Evolutionary conservation across 805 yeast genomes (phyloP), one percentile per base, ranked within the genome.

Genomic region (Hanseniaspora clermontiae): DNA sequence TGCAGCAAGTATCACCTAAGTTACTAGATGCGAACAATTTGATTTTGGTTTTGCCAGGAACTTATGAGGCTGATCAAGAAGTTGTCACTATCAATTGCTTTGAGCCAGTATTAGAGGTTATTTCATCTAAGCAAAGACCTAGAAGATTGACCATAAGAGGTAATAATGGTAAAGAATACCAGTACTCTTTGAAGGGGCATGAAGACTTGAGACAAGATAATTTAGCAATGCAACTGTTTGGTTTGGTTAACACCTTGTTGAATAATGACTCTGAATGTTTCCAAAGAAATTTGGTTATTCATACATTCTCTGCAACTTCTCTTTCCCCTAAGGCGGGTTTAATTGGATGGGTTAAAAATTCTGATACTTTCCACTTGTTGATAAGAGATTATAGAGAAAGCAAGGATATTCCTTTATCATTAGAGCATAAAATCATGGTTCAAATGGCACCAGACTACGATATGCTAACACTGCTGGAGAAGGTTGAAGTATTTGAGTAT

Each of bases 381-480:
- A 91, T 93, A 55, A 79, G 89, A 59, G 97, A 91, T 63, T 89
- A 90, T 67, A 80, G 99, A 63, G 97, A 89, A 61, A 84, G 91
- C 8, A 78, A 96, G 58, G 90, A 88, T 73, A 87, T 90, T 48
- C 76, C 91, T 59, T 72, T 91, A 60, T 91, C 91, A 67, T 87
- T 91, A 63, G 98, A 91, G 68, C 97, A 91, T 67, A 77, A 97
- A 60, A 87, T 91, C 57, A 90, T 91, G 96, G 71, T 88, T 40
- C 97, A 91, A 68, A 91, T 91, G 97, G 96, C 97, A 0, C 97
- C 97, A 1, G 75, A 90, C 66, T 93, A 87, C 70, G 98, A 93
- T 61, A 84, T 81, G 59, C 73, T 93, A 67, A 89, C 97, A 0
- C 74, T 90, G 31, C 71, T 93, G 59, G 95, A 95, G 64, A 91